A percentile compares a stretch with the other conserved stretches of the same genome.
Evolutionary conservation across 2,329 filamentous ascomycete species (phyloP).

Genomic region (Colletotrichum brevisporum): DNA sequence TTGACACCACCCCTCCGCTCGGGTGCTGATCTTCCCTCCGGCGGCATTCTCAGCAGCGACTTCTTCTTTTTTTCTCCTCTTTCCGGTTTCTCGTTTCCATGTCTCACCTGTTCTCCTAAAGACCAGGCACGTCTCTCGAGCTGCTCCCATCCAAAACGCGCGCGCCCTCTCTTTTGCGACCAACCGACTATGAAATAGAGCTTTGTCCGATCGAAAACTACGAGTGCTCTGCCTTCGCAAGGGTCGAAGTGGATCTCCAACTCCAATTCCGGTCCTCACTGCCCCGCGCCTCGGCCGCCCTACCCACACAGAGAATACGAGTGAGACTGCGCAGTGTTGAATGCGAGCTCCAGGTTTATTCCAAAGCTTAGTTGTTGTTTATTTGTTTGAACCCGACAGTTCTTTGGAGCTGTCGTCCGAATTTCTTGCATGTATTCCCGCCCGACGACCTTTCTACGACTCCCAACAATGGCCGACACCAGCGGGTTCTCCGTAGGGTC

Average conservation of each 20-base stretch:
- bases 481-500: conserved; percentile 18
- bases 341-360: neutral
- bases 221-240: conserved; percentile 27
- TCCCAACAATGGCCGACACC: conserved; percentile 33
- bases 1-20: conserved; percentile 20
- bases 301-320: conserved; percentile 2
- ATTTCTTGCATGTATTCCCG: conserved; percentile 16
- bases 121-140: conserved; percentile 1
- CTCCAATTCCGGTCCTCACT: conserved; percentile 20
- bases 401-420: too few relatives aligned
- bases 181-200: conserved; percentile 36
- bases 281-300: conserved; percentile 21
- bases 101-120: conserved; percentile 28
- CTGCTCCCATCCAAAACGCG: neutral
- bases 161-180: neutral
- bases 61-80: conserved; percentile 26
- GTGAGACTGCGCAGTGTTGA: conserved; percentile 14
- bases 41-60: conserved; percentile 17
- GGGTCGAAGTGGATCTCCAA: conserved; percentile 25
- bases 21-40: conserved; percentile 15
- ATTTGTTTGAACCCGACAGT: neutral
- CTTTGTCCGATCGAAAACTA: conserved; percentile 14
- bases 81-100: conserved; percentile 22
- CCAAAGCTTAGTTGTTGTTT: neutral
- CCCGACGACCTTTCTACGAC: conserved; percentile 1